These are phyloP conservation scores for Kwoniella botswanensis DNA, from an alignment of 768 basidiomycete genomes.

Conservation along the genomic window DNA sequence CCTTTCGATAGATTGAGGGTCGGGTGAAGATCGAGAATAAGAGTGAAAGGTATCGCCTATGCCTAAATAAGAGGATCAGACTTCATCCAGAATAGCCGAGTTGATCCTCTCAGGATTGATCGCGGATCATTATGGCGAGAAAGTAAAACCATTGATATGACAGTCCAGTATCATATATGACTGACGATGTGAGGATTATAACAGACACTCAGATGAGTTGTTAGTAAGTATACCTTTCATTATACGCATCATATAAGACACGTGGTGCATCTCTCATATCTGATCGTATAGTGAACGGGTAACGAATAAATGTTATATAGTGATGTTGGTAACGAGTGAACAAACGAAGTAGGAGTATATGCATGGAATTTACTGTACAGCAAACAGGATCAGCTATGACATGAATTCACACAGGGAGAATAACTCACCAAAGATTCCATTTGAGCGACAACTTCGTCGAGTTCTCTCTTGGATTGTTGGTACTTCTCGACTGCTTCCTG, in stretches of 20 bases:
- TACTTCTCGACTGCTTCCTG: constrained; percentile 77
- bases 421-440: constrained; percentile 69
- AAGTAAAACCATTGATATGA: too few relatives aligned
- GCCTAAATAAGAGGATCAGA: neutral
- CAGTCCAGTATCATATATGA: too few relatives aligned
- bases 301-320: neutral
- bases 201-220: neutral
- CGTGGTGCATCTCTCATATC: neutral
- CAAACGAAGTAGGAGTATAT: neutral
- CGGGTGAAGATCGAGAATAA: neutral
- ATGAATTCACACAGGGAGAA: neutral
- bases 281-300: neutral
- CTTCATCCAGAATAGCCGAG: neutral
- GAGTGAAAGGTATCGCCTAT: neutral
- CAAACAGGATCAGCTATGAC: neutral
- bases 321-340: neutral
- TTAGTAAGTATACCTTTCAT: neutral
- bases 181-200: neutral
- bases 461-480: constrained; percentile 73
- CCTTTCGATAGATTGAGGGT: neutral
- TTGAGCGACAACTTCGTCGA: constrained; percentile 77
- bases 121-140: too few relatives aligned
- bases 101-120: too few relatives aligned
- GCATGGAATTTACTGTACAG: neutral
- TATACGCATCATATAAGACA: neutral